Evolutionary conservation across 2,329 filamentous ascomycete species (phyloP).

Genomic region (Xylariales sp.): DNA sequence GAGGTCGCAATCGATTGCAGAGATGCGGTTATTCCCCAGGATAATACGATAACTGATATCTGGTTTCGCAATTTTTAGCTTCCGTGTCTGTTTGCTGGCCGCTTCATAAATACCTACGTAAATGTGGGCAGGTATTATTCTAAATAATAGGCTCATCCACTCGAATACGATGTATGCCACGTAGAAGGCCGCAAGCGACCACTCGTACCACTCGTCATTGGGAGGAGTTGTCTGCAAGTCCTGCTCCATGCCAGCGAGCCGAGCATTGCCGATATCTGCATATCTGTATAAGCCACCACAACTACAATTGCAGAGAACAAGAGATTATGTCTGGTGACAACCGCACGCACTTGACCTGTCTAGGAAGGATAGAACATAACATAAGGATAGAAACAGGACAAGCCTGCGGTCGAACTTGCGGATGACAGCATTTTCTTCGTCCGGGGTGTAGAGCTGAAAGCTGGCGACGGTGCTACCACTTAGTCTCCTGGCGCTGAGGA

Average conservation of each 20-base stretch:
- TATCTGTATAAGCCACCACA: constrained; percentile 2
- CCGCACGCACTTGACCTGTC: constrained; percentile 74
- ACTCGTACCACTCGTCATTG: constrained; percentile 49
- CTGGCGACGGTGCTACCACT: constrained; percentile 16
- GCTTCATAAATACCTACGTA: constrained; percentile 33
- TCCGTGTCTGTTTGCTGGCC: background rate
- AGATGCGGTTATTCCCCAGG: constrained; percentile 77
- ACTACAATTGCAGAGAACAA: too few relatives aligned
- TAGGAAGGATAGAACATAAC: constrained; percentile 82
- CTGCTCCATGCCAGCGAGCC: constrained; percentile 58
- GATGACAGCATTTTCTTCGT: constrained; percentile 70
- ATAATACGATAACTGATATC: constrained; percentile 54
- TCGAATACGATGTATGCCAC: constrained; percentile 60
- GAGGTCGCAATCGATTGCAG: constrained; percentile 64
- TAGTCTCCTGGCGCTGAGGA: constrained; percentile 7
- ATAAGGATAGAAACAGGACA: constrained; percentile 73
- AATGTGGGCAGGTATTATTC: constrained; percentile 54
- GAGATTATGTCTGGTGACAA: too few relatives aligned
- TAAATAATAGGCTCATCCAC: constrained; percentile 62
- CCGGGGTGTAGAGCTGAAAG: constrained; percentile 41
- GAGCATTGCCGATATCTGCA: constrained; percentile 58
- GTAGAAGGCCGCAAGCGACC: constrained; percentile 59
- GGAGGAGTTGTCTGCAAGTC: constrained; percentile 51
- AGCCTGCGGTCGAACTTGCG: constrained; percentile 73
- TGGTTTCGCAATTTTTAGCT: constrained; percentile 1